Evolutionary conservation across 768 basidiomycete genomes (phyloP), one percentile per base, ranked within the genome.

Genomic region (button mushroom (Agaricus bisporus)): DNA sequence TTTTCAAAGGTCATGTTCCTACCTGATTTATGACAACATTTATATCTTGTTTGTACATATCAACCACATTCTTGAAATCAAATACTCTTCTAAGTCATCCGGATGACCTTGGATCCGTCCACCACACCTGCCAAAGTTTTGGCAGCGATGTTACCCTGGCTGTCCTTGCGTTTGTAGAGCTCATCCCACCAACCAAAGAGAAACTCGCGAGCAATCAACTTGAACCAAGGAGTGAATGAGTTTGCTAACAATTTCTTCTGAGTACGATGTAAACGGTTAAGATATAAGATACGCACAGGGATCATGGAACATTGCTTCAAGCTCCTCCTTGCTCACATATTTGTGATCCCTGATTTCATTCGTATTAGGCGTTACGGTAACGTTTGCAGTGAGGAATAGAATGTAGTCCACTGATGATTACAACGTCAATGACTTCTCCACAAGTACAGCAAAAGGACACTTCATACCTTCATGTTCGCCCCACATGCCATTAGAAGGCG

Each of bases 111-210:
- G 51, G 76, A 80, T 9, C 86, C 85, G 58, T 91, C 88, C 5
- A 77, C 86, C 17, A 88, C 59, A 3, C 82, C 86, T 7, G 67
- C 75, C 4, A 88, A 73, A 58, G 75, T 83, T 63, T 83, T 80
- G 1, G 87, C 86, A n/a, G 67, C 64, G 9, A 91, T 74, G 20
- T 76, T 73, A 7, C 87, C 88, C 15, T 81, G 62, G 11, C 56
- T 59, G 56, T 74, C 73, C 64, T 74, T 81, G 36, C 88, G 83
- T 50, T 72, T 73, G 57, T 87, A 63, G 41, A 99, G 82, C 56
- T 88, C 86, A 63, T 97, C 93, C 97, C 97, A 99, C 97, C 97
- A 99, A 20, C 90, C 91, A 65, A 95, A 98, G 41, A 99, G 77
- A 70, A 95, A 95, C 66, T 98, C 93, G 3, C 94, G 83, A 2